Conservation (phyloP, 495 filamentous ascomycete species). For the Penicillium verhagenii region DNA sequence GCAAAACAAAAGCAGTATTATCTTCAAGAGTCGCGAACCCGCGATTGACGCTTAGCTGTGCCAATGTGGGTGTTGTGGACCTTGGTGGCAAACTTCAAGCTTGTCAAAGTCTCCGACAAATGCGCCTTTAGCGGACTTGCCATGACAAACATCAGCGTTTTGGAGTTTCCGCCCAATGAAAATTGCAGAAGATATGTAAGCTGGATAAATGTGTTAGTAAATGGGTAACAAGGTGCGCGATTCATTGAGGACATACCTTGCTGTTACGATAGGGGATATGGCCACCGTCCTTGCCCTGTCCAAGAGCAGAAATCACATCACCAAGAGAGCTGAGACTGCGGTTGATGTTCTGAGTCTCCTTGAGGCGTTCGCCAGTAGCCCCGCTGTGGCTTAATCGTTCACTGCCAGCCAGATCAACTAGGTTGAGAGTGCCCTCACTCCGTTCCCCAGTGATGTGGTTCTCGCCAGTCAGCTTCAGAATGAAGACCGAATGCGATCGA, state of each 20-base stretch:
- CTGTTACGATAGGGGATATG: conserved; percentile 95
- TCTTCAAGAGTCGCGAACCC: conserved; percentile 50
- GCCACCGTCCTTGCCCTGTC: conserved; percentile 77
- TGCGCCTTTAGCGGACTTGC: conserved; percentile 89
- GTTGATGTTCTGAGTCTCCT: conserved; percentile 98
- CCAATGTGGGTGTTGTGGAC: conserved; percentile 89
- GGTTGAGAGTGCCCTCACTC: conserved; percentile 90
- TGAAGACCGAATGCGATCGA: conserved; percentile 93
- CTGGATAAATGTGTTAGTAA: conserved; percentile 37
- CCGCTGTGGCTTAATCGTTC: conserved; percentile 85
- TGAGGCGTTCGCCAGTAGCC: conserved; percentile 79
- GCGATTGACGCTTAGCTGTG: conserved; percentile 74
- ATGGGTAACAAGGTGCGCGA: not conserved
- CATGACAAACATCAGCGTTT: conserved; percentile 99
- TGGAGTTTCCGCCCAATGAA: conserved; percentile 90
- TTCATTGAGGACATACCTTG: conserved; percentile 57
- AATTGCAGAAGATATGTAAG: conserved; percentile 95
- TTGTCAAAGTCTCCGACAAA: conserved; percentile 88
- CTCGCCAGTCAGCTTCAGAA: conserved; percentile 80
- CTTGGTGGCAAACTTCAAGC: conserved; percentile 95
- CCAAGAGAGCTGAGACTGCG: conserved; percentile 86
- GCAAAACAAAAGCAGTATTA: conserved; percentile 31
- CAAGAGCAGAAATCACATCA: conserved; percentile 90
- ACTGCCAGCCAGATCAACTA: conserved; percentile 93
- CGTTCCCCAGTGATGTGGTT: conserved; percentile 79